Evolutionary conservation across 495 filamentous ascomycete genomes (phyloP).

Genomic region (Aspergillus campestris): DNA sequence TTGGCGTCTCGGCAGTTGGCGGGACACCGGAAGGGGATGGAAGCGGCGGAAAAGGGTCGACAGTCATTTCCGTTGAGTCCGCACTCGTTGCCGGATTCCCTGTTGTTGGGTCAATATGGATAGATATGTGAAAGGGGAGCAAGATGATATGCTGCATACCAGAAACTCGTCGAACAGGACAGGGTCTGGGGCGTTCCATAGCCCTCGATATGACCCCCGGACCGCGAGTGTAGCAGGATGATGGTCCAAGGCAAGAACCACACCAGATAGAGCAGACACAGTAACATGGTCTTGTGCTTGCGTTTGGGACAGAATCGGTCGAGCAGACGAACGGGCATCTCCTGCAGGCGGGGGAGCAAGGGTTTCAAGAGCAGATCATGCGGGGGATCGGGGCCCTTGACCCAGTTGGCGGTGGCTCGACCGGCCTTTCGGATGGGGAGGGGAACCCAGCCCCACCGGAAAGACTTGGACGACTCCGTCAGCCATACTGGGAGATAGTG

Average conservation of each 20-base stretch:
- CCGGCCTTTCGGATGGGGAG: conserved; percentile 40
- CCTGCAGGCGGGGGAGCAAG: conserved; percentile 59
- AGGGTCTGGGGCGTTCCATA: conserved; percentile 59
- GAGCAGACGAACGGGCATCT: conserved; percentile 55
- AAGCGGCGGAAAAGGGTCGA: conserved; percentile 65
- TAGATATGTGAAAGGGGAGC: background rate
- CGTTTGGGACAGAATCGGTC: conserved; percentile 55
- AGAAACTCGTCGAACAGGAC: conserved; percentile 54
- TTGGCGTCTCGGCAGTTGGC: conserved; percentile 60
- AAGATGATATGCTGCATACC: conserved; percentile 31
- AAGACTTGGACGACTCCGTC: conserved; percentile 45
- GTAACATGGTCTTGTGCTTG: conserved; percentile 48
- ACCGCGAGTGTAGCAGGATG: conserved; percentile 55
- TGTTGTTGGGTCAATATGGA: conserved; percentile 17
- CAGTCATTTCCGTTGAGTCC: conserved; percentile 73
- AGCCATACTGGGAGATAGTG: conserved; percentile 41
- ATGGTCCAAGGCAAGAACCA: conserved; percentile 70
- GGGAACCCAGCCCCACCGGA: conserved; percentile 46
- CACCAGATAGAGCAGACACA: conserved; percentile 52
- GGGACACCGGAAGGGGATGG: conserved; percentile 70
- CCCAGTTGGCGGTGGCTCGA: conserved; percentile 50
- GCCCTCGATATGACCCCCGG: conserved; percentile 56
- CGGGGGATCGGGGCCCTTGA: conserved; percentile 61
- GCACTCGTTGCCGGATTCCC: conserved; percentile 63
- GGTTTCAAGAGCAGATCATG: conserved; percentile 58